phyloP scores from a whole-genome alignment of 345 rosid species.

The Microthlaspi erraticum region DNA sequence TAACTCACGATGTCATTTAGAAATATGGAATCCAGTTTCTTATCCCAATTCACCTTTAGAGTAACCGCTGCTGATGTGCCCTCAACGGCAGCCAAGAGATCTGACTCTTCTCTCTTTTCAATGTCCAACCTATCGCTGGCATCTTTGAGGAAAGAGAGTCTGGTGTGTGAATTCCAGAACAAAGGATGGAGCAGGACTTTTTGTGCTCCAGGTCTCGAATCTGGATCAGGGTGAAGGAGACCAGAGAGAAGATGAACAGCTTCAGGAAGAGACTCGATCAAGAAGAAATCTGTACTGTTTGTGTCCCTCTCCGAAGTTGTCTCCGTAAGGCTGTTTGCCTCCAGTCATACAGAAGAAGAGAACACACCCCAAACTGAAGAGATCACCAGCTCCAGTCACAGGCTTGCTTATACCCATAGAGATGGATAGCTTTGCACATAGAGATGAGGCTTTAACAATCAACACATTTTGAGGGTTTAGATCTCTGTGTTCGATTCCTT shows the following conservation, averaged over 20 bases:
- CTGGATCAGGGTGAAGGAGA: constrained; percentile 60
- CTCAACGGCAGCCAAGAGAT: constrained; percentile 63
- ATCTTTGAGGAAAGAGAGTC: constrained; percentile 74
- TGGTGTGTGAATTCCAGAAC: constrained; percentile 70
- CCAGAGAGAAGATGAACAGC: constrained; percentile 68
- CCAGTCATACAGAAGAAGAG: constrained; percentile 79
- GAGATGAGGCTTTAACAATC: constrained; percentile 58
- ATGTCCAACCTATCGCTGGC: constrained; percentile 70
- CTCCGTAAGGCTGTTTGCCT: constrained; percentile 77
- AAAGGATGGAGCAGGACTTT: constrained; percentile 67
- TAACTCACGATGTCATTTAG: constrained; percentile 63
- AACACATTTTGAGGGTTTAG: constrained; percentile 86
- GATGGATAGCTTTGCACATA: constrained; percentile 79
- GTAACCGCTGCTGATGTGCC: constrained; percentile 53
- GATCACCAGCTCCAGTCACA: constrained; percentile 67
- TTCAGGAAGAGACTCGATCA: constrained; percentile 66
- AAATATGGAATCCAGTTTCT: constrained; percentile 66
- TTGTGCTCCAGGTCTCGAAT: constrained; percentile 58
- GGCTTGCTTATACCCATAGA: constrained; percentile 86
- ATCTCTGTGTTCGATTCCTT: constrained; percentile 79
- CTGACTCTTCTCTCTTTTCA: constrained; percentile 64
- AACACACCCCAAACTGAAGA: constrained; percentile 79
- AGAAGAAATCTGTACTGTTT: constrained; percentile 66
- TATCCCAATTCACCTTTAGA: constrained; percentile 70
- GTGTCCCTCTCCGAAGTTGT: constrained; percentile 68